phyloP scores from a whole-genome alignment of 2,329 filamentous ascomycete species.

The Rutstroemia sydowiana region DNA sequence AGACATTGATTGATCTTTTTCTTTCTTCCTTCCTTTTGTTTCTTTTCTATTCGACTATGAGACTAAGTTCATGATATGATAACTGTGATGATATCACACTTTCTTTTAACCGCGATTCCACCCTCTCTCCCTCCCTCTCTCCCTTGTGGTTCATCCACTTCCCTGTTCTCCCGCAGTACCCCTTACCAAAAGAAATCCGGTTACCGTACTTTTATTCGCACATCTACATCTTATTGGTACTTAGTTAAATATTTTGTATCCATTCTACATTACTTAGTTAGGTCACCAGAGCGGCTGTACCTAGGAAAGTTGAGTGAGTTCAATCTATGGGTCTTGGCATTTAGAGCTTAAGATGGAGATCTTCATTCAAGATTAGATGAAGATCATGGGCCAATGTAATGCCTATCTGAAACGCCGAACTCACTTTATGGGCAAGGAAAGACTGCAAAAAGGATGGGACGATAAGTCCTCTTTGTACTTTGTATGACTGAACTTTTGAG shows the following conservation, averaged over 20 bases:
- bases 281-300: neutral
- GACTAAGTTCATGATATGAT: no score
- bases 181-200: no score
- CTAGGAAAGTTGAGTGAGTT: neutral
- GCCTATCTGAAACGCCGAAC: constrained; percentile 2
- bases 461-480: neutral
- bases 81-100: no score
- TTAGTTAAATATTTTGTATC: neutral
- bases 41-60: no score
- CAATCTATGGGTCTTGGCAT: constrained; percentile 10
- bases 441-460: neutral
- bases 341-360: constrained; percentile 5
- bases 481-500: neutral
- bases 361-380: constrained; percentile 10
- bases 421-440: neutral
- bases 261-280: neutral
- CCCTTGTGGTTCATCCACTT: no score
- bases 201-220: neutral
- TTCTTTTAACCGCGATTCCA: no score
- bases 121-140: no score
- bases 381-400: constrained; percentile 1
- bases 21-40: no score
- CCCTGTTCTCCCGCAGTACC: no score
- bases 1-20: no score
- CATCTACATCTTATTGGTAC: neutral